A percentile compares a stretch with the other conserved stretches of the same genome.
Conservation (phyloP, 495 filamentous ascomycete species). For the Chaetomium cochliodes region DNA sequence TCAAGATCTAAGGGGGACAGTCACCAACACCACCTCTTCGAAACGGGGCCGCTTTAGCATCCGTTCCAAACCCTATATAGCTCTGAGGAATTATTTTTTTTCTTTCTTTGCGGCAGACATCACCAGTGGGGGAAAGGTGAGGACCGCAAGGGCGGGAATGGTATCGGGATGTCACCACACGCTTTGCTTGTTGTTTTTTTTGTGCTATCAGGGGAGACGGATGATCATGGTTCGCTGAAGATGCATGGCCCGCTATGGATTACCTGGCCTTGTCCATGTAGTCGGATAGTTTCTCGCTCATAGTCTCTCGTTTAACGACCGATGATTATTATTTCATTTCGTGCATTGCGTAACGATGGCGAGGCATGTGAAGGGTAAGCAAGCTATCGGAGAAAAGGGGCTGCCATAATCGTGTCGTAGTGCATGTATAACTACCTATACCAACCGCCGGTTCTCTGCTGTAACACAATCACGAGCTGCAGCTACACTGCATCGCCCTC, state of each 20-base stretch:
- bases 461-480: constrained; percentile 47
- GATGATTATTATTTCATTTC: constrained; percentile 16
- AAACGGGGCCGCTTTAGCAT: constrained; percentile 21
- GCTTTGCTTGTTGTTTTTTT: constrained; percentile 17
- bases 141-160: not conserved
- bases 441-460: not conserved
- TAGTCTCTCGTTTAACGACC: constrained; percentile 36
- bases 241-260: constrained; percentile 37
- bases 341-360: too few relatives aligned
- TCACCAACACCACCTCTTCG: constrained; percentile 27
- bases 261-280: constrained; percentile 40
- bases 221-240: constrained; percentile 24
- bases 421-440: not conserved
- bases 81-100: constrained; percentile 32
- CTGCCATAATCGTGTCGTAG: too few relatives aligned
- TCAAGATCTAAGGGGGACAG: constrained; percentile 37
- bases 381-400: too few relatives aligned
- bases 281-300: constrained; percentile 35
- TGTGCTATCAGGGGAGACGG: constrained; percentile 26
- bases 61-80: constrained; percentile 30
- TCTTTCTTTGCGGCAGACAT: constrained; percentile 24
- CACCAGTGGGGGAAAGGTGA: constrained; percentile 11
- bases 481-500: constrained; percentile 89
- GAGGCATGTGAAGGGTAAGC: too few relatives aligned
- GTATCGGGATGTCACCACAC: constrained; percentile 12